phyloP scores from a whole-genome alignment of 2,329 filamentous ascomycete genomes.

The Penicillium oxalicum region DNA sequence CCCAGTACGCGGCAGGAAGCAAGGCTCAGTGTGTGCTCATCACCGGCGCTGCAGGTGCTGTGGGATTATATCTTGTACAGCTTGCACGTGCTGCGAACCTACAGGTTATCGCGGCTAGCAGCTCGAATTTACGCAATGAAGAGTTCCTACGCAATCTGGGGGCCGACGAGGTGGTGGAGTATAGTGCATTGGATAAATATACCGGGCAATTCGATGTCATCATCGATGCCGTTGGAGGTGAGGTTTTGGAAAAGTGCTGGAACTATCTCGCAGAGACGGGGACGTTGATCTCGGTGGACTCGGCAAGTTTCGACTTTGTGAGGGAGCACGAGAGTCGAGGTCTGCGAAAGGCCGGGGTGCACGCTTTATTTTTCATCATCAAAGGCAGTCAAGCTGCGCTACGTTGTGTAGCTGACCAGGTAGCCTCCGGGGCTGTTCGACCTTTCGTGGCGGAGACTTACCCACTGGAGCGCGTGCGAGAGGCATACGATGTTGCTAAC shows the following conservation, averaged over 20 bases:
- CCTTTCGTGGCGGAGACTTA: slow-evolving; percentile 17
- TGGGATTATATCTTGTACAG: slow-evolving; percentile 36
- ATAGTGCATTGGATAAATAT: slow-evolving; percentile 14
- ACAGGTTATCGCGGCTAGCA: slow-evolving; percentile 31
- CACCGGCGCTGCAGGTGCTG: slow-evolving; percentile 36
- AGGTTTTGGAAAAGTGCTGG: slow-evolving; percentile 20
- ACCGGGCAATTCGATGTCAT: slow-evolving; percentile 18
- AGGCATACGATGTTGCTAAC: slow-evolving; percentile 20
- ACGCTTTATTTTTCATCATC: slow-evolving; percentile 22
- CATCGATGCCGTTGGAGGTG: slow-evolving; percentile 25
- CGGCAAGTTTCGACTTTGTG: slow-evolving; percentile 25
- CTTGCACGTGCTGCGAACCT: slow-evolving; percentile 29
- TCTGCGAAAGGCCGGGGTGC: slow-evolving; percentile 14
- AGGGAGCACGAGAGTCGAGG: slow-evolving; percentile 16
- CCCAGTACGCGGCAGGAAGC: not conserved
- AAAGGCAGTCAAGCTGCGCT: slow-evolving; percentile 9
- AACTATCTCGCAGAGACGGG: slow-evolving; percentile 13
- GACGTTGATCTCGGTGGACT: slow-evolving; percentile 25
- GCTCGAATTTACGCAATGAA: slow-evolving; percentile 30
- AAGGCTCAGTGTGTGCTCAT: slow-evolving; percentile 23
- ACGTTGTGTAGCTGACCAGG: slow-evolving; percentile 10
- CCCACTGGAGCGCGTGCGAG: slow-evolving; percentile 11
- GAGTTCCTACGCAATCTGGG: slow-evolving; percentile 32
- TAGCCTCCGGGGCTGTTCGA: slow-evolving; percentile 9
- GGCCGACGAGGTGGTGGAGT: slow-evolving; percentile 37